Evolutionary conservation across 768 basidiomycete genomes (phyloP), one percentile per base, ranked within the genome.

Genomic region (Suillus occidentalis): DNA sequence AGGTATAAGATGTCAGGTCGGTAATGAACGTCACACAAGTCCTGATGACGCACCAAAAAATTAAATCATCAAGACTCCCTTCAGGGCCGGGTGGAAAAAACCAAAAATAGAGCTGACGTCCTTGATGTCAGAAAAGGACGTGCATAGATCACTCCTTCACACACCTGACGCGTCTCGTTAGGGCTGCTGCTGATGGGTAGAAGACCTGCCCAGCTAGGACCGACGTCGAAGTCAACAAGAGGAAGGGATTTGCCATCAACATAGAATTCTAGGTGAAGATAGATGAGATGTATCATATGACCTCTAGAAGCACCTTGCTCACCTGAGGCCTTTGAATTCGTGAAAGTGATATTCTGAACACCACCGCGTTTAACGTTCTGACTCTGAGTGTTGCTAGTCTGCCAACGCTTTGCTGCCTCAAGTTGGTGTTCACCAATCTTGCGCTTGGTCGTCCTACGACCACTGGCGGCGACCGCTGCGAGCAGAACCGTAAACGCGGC

Each of bases 11-110:
- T 3, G 13, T 8, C 55, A 70, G 28, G 60, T 62, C 13, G 22
- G 20, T 31, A 7, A 8, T 20, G 5, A 40, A 34, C 40, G 31
- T 16, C 37, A 14, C 4, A 42, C 18, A 6, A 12, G 0, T 10
- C n/a, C 55, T 56, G 7, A 37, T 39, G 6, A 57, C 64, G 59
- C 69, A 88, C 90, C 90, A 92, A 74, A 91, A 89, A 37, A 92
- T 88, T 50, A 92, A 70, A 71, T 92, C 89, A 69, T 92, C 89
- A 6, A 84, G 71, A 68, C 86, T 89, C 22, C 90, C 90, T 68
- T 86, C 77, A 0, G 89, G 88, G 3, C 89, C 90, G 1, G 90
- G 89, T 62, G 90, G 91, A 79, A 91, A 92, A 76, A 91, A 89
- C 90, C 91, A 92, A 77, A 92, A 92, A 79, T 88, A 92, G 14